phyloP scores from a whole-genome alignment of 345 rosid species.

The Aquilaria sinensis region DNA sequence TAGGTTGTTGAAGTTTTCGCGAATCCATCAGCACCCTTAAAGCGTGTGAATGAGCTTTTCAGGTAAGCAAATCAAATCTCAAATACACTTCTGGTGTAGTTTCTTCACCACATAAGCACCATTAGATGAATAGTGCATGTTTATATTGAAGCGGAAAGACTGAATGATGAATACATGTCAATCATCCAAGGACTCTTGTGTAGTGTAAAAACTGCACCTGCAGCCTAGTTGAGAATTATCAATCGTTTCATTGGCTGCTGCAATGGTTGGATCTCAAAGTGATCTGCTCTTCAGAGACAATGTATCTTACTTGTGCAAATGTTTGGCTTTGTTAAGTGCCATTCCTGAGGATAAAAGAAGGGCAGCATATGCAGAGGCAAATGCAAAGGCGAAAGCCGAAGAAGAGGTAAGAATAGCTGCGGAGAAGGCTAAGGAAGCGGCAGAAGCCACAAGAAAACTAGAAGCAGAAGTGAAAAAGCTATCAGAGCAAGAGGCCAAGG shows the following conservation, averaged over 20 bases:
- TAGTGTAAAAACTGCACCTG: background rate
- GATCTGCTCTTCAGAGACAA: too few species aligned
- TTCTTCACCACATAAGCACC: too few species aligned
- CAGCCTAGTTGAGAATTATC: too few species aligned
- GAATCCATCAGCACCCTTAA: slow-evolving; percentile 67
- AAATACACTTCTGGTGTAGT: too few species aligned
- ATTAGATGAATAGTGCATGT: too few species aligned
- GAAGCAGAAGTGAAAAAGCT: slow-evolving; percentile 48
- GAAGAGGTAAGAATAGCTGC: slow-evolving; percentile 55
- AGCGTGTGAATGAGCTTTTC: slow-evolving; percentile 67
- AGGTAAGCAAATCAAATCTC: slow-evolving; percentile 33
- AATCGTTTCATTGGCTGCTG: too few species aligned
- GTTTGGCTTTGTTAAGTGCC: slow-evolving; percentile 31
- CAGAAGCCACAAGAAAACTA: slow-evolving; percentile 41
- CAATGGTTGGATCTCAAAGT: too few species aligned
- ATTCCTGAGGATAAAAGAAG: slow-evolving; percentile 92
- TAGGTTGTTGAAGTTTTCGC: slow-evolving; percentile 86
- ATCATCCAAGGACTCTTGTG: background rate
- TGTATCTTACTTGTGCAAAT: background rate
- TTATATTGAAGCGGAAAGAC: too few species aligned
- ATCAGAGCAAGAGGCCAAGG: slow-evolving; percentile 46
- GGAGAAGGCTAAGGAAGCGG: slow-evolving; percentile 57
- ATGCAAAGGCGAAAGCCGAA: slow-evolving; percentile 60
- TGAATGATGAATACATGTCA: background rate
- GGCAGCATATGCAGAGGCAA: slow-evolving; percentile 53